Evolutionary conservation across 2,329 filamentous ascomycete species (phyloP), one percentile per base, ranked within the genome.

Genomic region (Penicillium fuscoglaucum): DNA sequence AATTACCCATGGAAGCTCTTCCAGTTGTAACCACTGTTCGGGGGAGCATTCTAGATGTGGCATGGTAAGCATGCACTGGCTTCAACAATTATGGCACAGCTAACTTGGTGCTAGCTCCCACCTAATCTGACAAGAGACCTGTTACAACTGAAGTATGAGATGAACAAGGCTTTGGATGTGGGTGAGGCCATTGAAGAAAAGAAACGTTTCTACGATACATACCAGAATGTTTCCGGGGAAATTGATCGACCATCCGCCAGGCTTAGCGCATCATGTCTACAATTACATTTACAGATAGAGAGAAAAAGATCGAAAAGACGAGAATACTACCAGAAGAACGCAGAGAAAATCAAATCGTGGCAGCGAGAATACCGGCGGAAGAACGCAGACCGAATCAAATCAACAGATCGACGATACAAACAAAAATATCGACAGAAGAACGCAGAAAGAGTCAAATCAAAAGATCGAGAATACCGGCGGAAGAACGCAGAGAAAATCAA

Each of bases 381-480:
- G 35, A 39, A 39, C 8, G 13, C n/a, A 47, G 33, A 28, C 6
- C 40, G 1, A 7, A 1, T 45, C 4, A 21, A 19, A 19, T 19
- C 19, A 19, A 19, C 19, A 19, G 19, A 19, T 19, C 19, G 19
- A 19, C 19, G 19, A 19, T 19, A 19, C 19, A 19, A 19, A 19
- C 19, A 19, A 19, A 19, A 19, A 19, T 19, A 19, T 19, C 19
- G 19, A 19, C 19, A 21, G 19, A 21, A 21, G 19, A 21, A 21
- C 19, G 19, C 19, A 21, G 19, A 21, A 1, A 1, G 19, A 21
- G 1, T 21, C 2, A 33, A 9, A 2, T 3, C 3, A 4, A 5
- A 1, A 8, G 2, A 1, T 4, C 19, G 4, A 46, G 21, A 47
- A 9, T 17, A 39, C 3, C 1, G 1, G 0, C 1, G 12, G 5